These are phyloP conservation scores for Trichophyton mentagrophytes DNA, from an alignment of 2,329 filamentous ascomycete genomes.

Conservation along the genomic window DNA sequence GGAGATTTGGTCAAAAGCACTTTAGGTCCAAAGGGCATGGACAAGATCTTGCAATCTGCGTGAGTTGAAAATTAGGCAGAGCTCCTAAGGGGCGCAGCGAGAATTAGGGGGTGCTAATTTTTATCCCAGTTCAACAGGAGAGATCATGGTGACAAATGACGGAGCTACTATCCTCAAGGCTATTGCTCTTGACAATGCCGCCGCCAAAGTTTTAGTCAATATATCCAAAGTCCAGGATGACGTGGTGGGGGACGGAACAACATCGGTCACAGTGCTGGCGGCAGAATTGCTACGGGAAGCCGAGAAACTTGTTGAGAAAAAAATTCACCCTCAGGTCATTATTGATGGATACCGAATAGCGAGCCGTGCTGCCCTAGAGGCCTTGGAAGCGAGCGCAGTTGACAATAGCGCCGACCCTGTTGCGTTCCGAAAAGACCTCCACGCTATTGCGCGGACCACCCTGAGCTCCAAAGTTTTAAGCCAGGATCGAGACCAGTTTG, in stretches of 20 bases:
- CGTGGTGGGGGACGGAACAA: constrained; percentile 95
- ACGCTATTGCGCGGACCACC: constrained; percentile 85
- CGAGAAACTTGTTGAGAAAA: constrained; percentile 92
- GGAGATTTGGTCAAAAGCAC: constrained; percentile 97
- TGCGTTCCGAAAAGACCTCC: constrained; percentile 77
- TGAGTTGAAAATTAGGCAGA: constrained; percentile 29
- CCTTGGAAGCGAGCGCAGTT: constrained; percentile 70
- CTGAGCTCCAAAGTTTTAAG: constrained; percentile 90
- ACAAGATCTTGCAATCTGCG: constrained; percentile 95
- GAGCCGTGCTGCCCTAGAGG: constrained; percentile 71
- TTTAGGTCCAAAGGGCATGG: constrained; percentile 94
- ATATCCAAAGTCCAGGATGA: constrained; percentile 99
- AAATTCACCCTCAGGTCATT: constrained; percentile 98
- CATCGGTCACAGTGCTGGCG: constrained; percentile 89
- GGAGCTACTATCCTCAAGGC: constrained; percentile 96
- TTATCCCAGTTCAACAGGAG: constrained; percentile 62
- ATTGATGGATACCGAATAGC: constrained; percentile 99
- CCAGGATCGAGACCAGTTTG: constrained; percentile 87
- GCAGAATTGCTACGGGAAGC: constrained; percentile 92
- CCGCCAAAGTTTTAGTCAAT: constrained; percentile 95
- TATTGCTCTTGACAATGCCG: constrained; percentile 95
- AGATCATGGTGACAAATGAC: constrained; percentile 98
- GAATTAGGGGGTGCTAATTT: not conserved
- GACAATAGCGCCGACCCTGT: constrained; percentile 76
- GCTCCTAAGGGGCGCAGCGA: not conserved